Evolutionary conservation across 306 rosid genomes (phyloP), one percentile per base, ranked within the genome.

Genomic region (Lithocarpus polystachyus): DNA sequence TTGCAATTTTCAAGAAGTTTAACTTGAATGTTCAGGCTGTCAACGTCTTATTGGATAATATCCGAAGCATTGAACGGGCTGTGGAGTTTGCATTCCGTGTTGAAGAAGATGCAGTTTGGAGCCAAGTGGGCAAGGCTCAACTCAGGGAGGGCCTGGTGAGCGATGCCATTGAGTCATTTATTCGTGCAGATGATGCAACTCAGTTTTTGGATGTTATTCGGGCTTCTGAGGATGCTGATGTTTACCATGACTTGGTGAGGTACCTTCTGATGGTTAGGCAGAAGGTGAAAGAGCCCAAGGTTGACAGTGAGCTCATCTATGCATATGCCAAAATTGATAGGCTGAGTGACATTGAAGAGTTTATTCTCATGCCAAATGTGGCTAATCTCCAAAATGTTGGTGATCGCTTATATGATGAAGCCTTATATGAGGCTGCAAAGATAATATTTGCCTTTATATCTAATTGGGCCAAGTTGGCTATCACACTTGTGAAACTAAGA

Each of bases 71-170:
- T 76, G 98, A 93, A 73, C 89, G 99, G 65, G 99, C 98, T 86
- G 99, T 90, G 70, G 99, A 96, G 85, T 96, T 96, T 84, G 98
- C 97, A 59, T 96, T 93, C 92, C 94, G 99, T 45, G 99, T 93
- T 72, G 99, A 96, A 83, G 99, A 96, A 85, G 99, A 96, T 79
- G 94, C 97, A 71, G 99, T 96, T 88, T 96, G 99, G 99, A 96
- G 99, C 86, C 97, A 96, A 87, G 99, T 96, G 78, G 99, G 92
- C 55, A 96, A 90, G 89, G 99, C 99, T 77, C 99, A 96, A 88
- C 94, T 96, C 54, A 87, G 93, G 86, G 99, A 90, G 79, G 99
- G 99, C 35, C 83, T 91, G 65, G 99, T 96, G n/a, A 96, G 99
- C 43, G 98, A 96, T 89, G 98, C 98, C 17, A 93, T 96, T 52